These are phyloP conservation scores for Hysterium pulicare DNA, from an alignment of 2,329 filamentous ascomycete species.

Conservation along the genomic window DNA sequence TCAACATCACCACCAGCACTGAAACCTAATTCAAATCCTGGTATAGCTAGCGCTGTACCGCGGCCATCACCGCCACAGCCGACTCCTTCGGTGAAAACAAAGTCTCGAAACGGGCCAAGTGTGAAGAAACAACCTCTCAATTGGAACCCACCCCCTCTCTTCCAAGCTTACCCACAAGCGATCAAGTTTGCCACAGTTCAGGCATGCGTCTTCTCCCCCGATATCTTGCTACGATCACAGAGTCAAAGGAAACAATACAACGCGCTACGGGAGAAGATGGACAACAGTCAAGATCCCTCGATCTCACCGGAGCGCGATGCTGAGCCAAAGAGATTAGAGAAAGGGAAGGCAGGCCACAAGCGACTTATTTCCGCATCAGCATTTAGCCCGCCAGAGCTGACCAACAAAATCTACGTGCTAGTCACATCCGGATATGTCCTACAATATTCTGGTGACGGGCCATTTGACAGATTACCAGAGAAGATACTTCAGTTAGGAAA, in stretches of 20 bases:
- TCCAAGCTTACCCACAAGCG: conserved; percentile 82
- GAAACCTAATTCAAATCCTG: conserved; percentile 26
- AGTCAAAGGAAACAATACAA: conserved; percentile 52
- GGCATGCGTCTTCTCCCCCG: conserved; percentile 64
- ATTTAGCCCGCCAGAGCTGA: conserved; percentile 58
- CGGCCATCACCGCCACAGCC: conserved; percentile 16
- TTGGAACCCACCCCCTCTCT: conserved; percentile 64
- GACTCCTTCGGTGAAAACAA: conserved; percentile 29
- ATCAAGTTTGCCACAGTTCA: conserved; percentile 70
- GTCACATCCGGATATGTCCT: conserved; percentile 69
- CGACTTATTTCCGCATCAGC: conserved; percentile 36
- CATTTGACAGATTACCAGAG: conserved; percentile 69
- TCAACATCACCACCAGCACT: conserved; percentile 22
- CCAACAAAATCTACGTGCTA: conserved; percentile 69
- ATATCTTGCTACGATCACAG: conserved; percentile 61
- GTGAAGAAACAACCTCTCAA: conserved; percentile 29
- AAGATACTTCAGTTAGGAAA: conserved; percentile 69
- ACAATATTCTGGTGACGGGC: conserved; percentile 69
- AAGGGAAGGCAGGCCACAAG: conserved; percentile 45
- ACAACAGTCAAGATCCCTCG: conserved; percentile 33
- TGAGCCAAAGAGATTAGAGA: conserved; percentile 33
- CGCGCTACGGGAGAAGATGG: conserved; percentile 35
- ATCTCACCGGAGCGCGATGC: conserved; percentile 23
- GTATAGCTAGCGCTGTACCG: conserved; percentile 2
- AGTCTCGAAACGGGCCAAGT: conserved; percentile 23